phyloP scores from a whole-genome alignment of 257 asterid genomes.

The Mitragyna speciosa region DNA sequence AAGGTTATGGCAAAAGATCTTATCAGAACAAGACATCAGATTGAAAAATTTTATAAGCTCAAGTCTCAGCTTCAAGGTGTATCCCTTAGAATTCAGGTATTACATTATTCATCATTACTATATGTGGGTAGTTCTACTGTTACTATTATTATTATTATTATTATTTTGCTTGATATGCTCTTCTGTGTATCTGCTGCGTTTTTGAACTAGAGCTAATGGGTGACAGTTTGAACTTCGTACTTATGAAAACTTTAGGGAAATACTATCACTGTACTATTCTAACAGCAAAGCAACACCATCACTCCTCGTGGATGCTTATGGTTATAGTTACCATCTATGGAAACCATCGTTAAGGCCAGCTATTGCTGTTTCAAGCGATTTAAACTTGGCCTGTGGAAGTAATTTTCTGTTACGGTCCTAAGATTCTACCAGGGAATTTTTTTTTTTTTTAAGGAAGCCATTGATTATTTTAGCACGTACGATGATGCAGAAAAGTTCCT shows the following conservation, averaged over 20 bases:
- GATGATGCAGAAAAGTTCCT: neutral
- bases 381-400: neutral
- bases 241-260: neutral
- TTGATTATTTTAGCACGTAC: neutral
- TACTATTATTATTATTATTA: neutral
- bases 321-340: neutral
- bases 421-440: neutral
- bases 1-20: slow-evolving; percentile 99
- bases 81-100: slow-evolving; percentile 95
- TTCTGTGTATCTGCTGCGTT: neutral
- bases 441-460: neutral
- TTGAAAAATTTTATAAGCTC: slow-evolving; percentile 93
- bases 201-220: neutral
- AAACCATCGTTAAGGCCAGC: neutral
- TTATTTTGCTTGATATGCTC: neutral
- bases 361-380: neutral
- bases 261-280: neutral
- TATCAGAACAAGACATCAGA: slow-evolving; percentile 91
- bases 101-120: neutral
- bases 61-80: slow-evolving; percentile 99
- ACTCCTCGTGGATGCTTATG: neutral
- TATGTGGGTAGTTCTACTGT: neutral
- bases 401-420: neutral
- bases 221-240: neutral
- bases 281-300: neutral